A percentile compares a stretch with the other conserved stretches of the same genome.
phyloP scores from a whole-genome alignment of 805 yeast genomes.

The Jamesozyma hellenica region DNA sequence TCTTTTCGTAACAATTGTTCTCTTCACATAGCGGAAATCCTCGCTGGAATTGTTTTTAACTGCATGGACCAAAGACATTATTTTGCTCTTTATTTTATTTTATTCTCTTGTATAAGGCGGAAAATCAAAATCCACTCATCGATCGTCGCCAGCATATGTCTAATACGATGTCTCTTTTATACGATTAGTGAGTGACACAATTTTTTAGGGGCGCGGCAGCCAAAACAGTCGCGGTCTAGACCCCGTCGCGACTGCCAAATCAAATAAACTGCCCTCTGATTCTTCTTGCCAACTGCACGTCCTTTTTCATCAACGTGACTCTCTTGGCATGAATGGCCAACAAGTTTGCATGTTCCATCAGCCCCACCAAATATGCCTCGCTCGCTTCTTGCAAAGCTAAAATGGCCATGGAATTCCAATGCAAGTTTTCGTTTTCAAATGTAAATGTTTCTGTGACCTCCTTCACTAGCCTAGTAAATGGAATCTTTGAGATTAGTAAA shows the following conservation, averaged over 20 bases:
- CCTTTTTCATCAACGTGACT: conserved; percentile 80
- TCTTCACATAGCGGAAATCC: not conserved
- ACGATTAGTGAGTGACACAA: too few species aligned
- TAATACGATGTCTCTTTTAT: too few species aligned
- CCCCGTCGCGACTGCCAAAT: not conserved
- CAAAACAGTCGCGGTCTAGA: conserved; percentile 2
- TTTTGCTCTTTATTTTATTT: not conserved
- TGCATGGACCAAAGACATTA: not conserved
- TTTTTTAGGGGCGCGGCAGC: too few species aligned
- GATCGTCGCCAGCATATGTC: too few species aligned
- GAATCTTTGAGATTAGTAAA: conserved; percentile 56
- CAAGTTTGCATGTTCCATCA: conserved; percentile 67
- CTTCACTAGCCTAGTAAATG: conserved; percentile 67
- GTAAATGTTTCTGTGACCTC: conserved; percentile 53
- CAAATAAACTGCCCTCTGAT: conserved; percentile 46
- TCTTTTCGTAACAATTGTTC: not conserved
- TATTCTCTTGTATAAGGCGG: too few species aligned
- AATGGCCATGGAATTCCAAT: conserved; percentile 75
- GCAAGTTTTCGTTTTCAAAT: conserved; percentile 42
- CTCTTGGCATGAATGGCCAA: conserved; percentile 73
- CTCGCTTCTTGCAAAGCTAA: conserved; percentile 74
- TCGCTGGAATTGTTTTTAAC: not conserved
- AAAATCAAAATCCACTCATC: too few species aligned
- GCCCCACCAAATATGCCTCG: conserved; percentile 64
- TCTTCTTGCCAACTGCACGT: conserved; percentile 69